phyloP scores from a whole-genome alignment of 805 yeast species.

The Dipodascus geniculatus region DNA sequence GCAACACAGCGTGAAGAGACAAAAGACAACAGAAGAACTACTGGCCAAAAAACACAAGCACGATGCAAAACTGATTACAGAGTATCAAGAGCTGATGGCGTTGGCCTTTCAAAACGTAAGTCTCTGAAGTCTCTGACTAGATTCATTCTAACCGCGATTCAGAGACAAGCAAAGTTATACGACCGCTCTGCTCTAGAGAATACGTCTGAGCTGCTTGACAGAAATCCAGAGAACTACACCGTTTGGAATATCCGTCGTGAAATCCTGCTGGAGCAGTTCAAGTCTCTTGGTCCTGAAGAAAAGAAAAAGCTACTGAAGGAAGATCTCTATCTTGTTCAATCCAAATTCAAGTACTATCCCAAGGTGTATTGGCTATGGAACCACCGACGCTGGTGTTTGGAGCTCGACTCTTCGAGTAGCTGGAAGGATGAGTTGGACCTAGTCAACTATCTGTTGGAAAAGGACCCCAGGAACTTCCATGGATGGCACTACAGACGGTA shows the following conservation, averaged over 20 bases:
- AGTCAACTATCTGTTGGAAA: slow-evolving; percentile 52
- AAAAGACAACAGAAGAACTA: slow-evolving; percentile 44
- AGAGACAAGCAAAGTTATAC: slow-evolving; percentile 24
- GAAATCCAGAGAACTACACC: slow-evolving; percentile 82
- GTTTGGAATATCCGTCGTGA: slow-evolving; percentile 86
- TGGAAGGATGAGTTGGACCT: slow-evolving; percentile 66
- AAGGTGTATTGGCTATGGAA: slow-evolving; percentile 97
- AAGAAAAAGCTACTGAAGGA: slow-evolving; percentile 29
- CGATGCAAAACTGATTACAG: slow-evolving; percentile 51
- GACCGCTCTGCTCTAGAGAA: slow-evolving; percentile 33
- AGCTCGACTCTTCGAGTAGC: slow-evolving; percentile 37
- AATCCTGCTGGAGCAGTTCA: slow-evolving; percentile 33
- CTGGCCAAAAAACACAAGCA: slow-evolving; percentile 36
- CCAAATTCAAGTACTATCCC: slow-evolving; percentile 53
- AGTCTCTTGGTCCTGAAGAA: slow-evolving; percentile 13
- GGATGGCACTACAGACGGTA: slow-evolving; percentile 92
- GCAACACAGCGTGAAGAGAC: slow-evolving; percentile 66
- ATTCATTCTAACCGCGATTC: slow-evolving; percentile 4
- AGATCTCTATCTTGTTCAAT: slow-evolving; percentile 54
- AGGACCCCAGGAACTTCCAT: slow-evolving; percentile 80
- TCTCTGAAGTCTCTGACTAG: background rate
- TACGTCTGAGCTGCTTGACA: slow-evolving; percentile 45
- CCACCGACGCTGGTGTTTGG: slow-evolving; percentile 76
- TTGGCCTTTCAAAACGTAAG: slow-evolving; percentile 29
- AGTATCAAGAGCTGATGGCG: slow-evolving; percentile 38